Conservation (phyloP, 106 monocot species). For the Dioscorea dumetorum region DNA sequence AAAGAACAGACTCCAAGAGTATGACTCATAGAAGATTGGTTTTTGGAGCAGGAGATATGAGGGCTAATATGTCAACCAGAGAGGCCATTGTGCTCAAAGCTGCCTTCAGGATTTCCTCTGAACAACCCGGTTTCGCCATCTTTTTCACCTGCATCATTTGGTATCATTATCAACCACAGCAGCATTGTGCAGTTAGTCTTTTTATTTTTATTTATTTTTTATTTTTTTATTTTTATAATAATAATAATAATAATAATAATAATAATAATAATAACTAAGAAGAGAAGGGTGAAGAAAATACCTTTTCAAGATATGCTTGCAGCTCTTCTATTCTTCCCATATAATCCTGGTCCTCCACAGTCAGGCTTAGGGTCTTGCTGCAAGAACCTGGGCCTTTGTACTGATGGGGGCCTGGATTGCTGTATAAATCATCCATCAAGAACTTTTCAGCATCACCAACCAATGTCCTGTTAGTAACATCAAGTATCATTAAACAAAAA, state of each 20-base stretch:
- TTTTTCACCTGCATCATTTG: conserved; percentile 18
- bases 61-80: conserved; percentile 31
- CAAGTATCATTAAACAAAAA: too few species aligned
- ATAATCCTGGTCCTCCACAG: conserved; percentile 74
- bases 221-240: too few species aligned
- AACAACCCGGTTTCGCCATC: conserved; percentile 49
- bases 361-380: conserved; percentile 37
- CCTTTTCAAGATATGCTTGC: conserved; percentile 60
- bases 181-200: too few species aligned
- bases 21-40: not conserved
- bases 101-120: conserved; percentile 49
- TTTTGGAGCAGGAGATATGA: conserved; percentile 20
- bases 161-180: too few species aligned
- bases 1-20: too few species aligned
- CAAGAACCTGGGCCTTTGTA: conserved; percentile 48
- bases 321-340: conserved; percentile 64
- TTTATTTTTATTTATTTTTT: too few species aligned
- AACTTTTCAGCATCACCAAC: conserved; percentile 37
- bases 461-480: conserved; percentile 28
- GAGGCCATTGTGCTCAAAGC: conserved; percentile 45
- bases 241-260: too few species aligned
- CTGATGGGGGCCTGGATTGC: conserved; percentile 65
- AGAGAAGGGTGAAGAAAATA: conserved; percentile 3
- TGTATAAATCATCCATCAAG: conserved; percentile 61
- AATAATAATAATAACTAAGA: too few species aligned